These are phyloP conservation scores for Aristolochia contorta DNA, from an alignment of 164 flowering plant genomes.

Conservation along the genomic window DNA sequence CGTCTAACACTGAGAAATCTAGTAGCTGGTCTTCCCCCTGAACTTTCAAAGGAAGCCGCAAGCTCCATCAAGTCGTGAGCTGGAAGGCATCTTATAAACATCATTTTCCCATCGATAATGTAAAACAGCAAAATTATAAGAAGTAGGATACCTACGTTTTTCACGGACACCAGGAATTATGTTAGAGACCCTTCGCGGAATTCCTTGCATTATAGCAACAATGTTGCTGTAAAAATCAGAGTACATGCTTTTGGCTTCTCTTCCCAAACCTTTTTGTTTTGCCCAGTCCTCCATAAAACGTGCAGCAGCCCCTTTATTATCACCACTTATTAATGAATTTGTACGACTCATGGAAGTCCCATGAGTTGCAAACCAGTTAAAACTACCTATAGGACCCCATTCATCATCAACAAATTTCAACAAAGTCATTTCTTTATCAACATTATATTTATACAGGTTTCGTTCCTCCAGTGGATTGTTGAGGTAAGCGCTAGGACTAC, in stretches of 20 bases:
- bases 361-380: conserved; percentile 99
- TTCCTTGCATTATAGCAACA: conserved; percentile 8
- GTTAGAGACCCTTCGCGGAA: conserved; percentile 71
- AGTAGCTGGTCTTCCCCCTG: conserved; percentile 56
- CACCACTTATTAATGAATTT: conserved; percentile 91
- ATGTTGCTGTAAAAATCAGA: conserved; percentile 9
- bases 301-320: conserved; percentile 98
- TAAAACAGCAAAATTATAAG: background rate
- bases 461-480: conserved; percentile 83
- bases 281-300: conserved; percentile 99
- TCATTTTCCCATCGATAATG: background rate
- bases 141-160: conserved; percentile 40
- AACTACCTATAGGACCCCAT: conserved; percentile 98
- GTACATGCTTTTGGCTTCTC: conserved; percentile 16
- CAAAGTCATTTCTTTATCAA: conserved; percentile 96
- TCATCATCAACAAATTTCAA: conserved; percentile 86
- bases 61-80: conserved; percentile 67
- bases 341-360: conserved; percentile 99
- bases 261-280: conserved; percentile 32
- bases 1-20: conserved; percentile 49
- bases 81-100: conserved; percentile 19
- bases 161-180: conserved; percentile 35
- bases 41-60: conserved; percentile 73
- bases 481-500: conserved; percentile 96
- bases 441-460: conserved; percentile 74